Base-by-base conservation (phyloP, 306 rosid species). In the Heteromeles arbutifolia region DNA sequence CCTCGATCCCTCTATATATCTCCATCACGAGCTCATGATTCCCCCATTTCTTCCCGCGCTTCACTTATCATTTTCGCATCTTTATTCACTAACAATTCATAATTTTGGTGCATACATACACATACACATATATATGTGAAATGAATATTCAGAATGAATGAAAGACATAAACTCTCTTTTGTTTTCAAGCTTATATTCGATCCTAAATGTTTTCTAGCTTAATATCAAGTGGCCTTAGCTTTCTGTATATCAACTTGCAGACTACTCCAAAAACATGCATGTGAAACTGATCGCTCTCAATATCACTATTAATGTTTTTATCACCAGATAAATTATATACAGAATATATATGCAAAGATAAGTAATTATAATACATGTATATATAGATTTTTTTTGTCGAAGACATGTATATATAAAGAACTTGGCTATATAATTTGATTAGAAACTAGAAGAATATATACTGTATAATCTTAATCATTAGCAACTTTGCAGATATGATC, bases 1-100 rank as follows among this genome's bases (percentile, higher is more conserved):
- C 67, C 76, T 57, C 66, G 17, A 57, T 73, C 37, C 54, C 68
- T 73, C 78, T 61, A 34, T 34, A 34, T 34, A 26, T 61, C 58
- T 66, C 57, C 65, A 82, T 88, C 96, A 88, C 95, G 68, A 15
- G 68, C 17, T 15, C 11, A 17, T 64, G 39, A 63, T 63, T 64
- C 43, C 74, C 82, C 84, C 25, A 57, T 57, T 57, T 28, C 65
- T 86, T 66, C 10, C 39, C 65, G 67, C 81, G 9, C 84, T n/a
- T 4, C 6, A 41, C 43, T 64, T 63, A 71, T 50, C 62, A n/a
- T 56, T 56, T 56, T 56, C 62, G 26, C 62, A 56, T 56, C 54
- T 15, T 13, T 48, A 4, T 48, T 48, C 53, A 7, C 22, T 56
- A 54, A 54, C 21, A 54, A 8, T 54, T 54, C 12, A 19, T 54